A percentile compares a stretch with the other conserved stretches of the same genome.
These are phyloP conservation scores for Brassica incana DNA, from an alignment of 345 rosid genomes.

Conservation along the genomic window DNA sequence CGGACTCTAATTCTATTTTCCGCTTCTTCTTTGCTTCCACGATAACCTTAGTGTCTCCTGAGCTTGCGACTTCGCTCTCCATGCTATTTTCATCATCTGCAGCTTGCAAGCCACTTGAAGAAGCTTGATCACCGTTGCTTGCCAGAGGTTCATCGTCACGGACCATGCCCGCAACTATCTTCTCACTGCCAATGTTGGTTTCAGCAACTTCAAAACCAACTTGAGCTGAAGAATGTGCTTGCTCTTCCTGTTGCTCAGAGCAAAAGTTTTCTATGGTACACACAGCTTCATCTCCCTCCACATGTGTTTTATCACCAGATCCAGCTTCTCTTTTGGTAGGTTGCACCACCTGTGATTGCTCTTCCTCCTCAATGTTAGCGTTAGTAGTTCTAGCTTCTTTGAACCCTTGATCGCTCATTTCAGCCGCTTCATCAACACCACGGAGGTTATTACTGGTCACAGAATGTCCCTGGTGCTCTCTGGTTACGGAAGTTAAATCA, in stretches of 20 bases:
- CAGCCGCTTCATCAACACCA: slow-evolving; percentile 32
- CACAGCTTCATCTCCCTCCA: no score
- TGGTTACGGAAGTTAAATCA: slow-evolving; percentile 25
- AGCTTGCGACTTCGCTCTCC: slow-evolving; percentile 40
- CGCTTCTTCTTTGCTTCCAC: slow-evolving; percentile 54
- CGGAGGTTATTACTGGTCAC: slow-evolving; percentile 19
- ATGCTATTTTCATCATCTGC: slow-evolving; percentile 40
- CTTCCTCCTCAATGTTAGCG: slow-evolving; percentile 31
- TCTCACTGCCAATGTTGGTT: slow-evolving; percentile 28
- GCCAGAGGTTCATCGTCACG: slow-evolving; percentile 34
- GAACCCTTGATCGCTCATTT: slow-evolving; percentile 31
- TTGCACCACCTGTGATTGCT: slow-evolving; percentile 22
- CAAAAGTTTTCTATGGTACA: no score
- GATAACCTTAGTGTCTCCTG: slow-evolving; percentile 16
- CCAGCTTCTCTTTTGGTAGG: slow-evolving; percentile 36
- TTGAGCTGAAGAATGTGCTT: slow-evolving; percentile 30
- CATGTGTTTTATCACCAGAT: slow-evolving; percentile 20
- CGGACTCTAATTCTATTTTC: slow-evolving; percentile 51
- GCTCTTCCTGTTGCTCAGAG: slow-evolving; percentile 21
- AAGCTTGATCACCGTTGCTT: slow-evolving; percentile 36
- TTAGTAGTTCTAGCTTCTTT: slow-evolving; percentile 28
- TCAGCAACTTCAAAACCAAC: slow-evolving; percentile 35
- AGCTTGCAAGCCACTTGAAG: slow-evolving; percentile 33
- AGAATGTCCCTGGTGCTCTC: slow-evolving; percentile 37
- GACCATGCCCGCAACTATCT: slow-evolving; percentile 28